phyloP scores from a whole-genome alignment of 495 filamentous ascomycete genomes.

The Aspergillus ellipticus region DNA sequence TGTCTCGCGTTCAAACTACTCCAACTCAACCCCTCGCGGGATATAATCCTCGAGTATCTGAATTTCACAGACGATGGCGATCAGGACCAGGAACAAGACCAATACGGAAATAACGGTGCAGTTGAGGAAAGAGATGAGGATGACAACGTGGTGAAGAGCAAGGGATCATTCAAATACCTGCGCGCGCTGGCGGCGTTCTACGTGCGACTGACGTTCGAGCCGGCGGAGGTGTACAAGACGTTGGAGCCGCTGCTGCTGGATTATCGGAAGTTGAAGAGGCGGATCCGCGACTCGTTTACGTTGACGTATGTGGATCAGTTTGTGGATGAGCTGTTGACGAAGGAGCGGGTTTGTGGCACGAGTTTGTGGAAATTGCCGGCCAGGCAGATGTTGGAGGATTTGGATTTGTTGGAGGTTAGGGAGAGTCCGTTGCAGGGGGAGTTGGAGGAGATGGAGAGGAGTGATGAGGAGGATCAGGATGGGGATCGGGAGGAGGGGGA shows the following conservation, averaged over 20 bases:
- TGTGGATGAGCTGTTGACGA: conserved; percentile 84
- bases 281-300: conserved; percentile 63
- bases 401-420: conserved; percentile 80
- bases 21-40: conserved; percentile 74
- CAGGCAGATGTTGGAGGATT: conserved; percentile 79
- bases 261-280: conserved; percentile 73
- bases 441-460: conserved; percentile 75
- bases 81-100: conserved; percentile 10
- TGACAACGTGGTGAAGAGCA: conserved; percentile 38
- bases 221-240: conserved; percentile 72
- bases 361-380: conserved; percentile 88
- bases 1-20: conserved; percentile 94
- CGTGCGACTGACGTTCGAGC: conserved; percentile 79
- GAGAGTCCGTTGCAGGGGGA: conserved; percentile 78
- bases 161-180: conserved; percentile 84
- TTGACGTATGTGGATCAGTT: conserved; percentile 90
- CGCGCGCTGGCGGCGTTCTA: conserved; percentile 88
- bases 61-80: conserved; percentile 48
- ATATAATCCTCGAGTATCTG: conserved; percentile 79
- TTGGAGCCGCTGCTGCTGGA: conserved; percentile 85
- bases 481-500: no score
- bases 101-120: no score
- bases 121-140: conserved; percentile 20
- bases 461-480: conserved; percentile 46
- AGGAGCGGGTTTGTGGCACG: conserved; percentile 87